Conservation (phyloP, 768 basidiomycete genomes). For the Trametes cubensis region DNA sequence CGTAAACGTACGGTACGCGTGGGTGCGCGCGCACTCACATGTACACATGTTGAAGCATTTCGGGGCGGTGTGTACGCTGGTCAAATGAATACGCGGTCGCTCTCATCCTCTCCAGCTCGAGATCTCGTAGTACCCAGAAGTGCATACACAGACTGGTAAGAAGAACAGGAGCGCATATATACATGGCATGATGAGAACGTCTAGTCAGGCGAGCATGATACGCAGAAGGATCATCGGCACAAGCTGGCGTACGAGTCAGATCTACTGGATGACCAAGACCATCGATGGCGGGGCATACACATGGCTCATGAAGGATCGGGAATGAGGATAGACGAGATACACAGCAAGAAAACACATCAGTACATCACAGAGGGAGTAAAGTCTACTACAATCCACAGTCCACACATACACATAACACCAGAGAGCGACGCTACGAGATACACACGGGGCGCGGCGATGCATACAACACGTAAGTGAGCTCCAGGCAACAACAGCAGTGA, state of each 20-base stretch:
- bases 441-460: conserved; percentile 3
- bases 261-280: no score
- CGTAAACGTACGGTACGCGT: conserved; percentile 1
- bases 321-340: neutral
- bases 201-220: neutral
- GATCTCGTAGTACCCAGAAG: no score
- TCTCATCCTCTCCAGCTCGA: no score
- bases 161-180: neutral
- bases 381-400: conserved; percentile 5
- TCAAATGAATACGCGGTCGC: conserved; percentile 4
- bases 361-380: conserved; percentile 8
- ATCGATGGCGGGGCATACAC: no score
- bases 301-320: no score
- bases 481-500: neutral
- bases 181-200: neutral
- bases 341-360: conserved; percentile 10
- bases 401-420: conserved; percentile 1
- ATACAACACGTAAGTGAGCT: neutral
- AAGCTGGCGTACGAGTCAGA: no score
- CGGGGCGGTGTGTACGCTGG: conserved; percentile 16
- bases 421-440: conserved; percentile 19
- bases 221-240: neutral
- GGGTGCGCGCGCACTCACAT: neutral
- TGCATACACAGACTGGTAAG: no score
- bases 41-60: conserved; percentile 12